phyloP scores from a whole-genome alignment of 495 filamentous ascomycete genomes.

The Penicillium lividum region DNA sequence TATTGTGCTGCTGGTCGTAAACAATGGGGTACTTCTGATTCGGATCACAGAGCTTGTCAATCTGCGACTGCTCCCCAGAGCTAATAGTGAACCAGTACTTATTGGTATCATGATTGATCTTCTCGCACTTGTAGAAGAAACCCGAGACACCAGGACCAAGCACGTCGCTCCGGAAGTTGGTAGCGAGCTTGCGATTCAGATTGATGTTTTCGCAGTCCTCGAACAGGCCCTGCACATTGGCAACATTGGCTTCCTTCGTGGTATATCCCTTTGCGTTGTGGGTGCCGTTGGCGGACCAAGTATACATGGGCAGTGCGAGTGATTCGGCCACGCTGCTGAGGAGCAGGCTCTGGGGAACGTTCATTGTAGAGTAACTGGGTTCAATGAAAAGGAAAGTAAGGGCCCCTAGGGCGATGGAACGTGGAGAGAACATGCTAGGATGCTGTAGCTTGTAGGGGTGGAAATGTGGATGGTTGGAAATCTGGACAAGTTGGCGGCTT shows the following conservation, averaged over 20 bases:
- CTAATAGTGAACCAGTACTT: constrained; percentile 33
- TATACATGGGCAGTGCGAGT: constrained; percentile 24
- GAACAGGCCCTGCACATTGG: constrained; percentile 20
- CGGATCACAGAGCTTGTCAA: constrained; percentile 24
- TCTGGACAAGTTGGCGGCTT: background rate
- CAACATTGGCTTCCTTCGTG: constrained; percentile 16
- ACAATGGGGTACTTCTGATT: constrained; percentile 27
- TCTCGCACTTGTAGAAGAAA: constrained; percentile 33
- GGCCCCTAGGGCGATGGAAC: background rate
- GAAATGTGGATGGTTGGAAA: background rate
- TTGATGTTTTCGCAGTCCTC: constrained; percentile 34
- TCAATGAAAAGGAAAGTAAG: background rate
- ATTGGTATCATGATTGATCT: constrained; percentile 26
- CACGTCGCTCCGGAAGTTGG: constrained; percentile 31
- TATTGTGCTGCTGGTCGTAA: constrained; percentile 26
- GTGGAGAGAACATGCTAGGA: constrained; percentile 1
- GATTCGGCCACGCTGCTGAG: constrained; percentile 20
- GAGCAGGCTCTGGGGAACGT: constrained; percentile 21
- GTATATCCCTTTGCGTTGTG: constrained; percentile 30
- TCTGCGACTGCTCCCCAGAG: constrained; percentile 20
- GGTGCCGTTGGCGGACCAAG: constrained; percentile 33
- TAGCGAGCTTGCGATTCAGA: constrained; percentile 29
- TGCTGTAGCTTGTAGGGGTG: background rate
- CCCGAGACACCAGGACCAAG: constrained; percentile 24
- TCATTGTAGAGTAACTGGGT: background rate